These are phyloP conservation scores for Strobilomyces dryophilus DNA, from an alignment of 768 basidiomycete genomes.

Conservation along the genomic window DNA sequence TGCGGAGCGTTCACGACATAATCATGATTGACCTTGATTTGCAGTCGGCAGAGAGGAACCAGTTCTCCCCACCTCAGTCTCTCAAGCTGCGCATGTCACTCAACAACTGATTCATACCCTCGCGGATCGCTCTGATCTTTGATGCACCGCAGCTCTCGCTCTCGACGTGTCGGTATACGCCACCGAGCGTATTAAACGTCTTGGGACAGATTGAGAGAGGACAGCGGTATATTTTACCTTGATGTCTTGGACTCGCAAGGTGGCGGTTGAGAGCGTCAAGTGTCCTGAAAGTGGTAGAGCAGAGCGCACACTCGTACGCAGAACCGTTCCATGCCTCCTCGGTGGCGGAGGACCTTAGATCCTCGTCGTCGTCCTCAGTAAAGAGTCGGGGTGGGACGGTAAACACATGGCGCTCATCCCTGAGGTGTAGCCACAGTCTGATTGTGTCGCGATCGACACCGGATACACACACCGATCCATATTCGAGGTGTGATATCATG, in stretches of 20 bases:
- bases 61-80: conserved; percentile 5
- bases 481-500: conserved; percentile 60
- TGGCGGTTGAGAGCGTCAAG: conserved; percentile 43
- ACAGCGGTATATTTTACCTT: conserved; percentile 51
- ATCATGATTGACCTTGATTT: conserved; percentile 10
- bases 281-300: conserved; percentile 18
- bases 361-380: conserved; percentile 21
- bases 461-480: conserved; percentile 48
- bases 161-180: conserved; percentile 61
- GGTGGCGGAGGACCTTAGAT: conserved; percentile 26
- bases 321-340: conserved; percentile 38
- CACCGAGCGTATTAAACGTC: conserved; percentile 52
- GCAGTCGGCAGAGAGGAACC: conserved; percentile 5
- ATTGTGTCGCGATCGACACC: conserved; percentile 39
- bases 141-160: conserved; percentile 54
- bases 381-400: conserved; percentile 54
- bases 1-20: conserved; percentile 22
- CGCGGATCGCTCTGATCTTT: conserved; percentile 33
- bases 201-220: conserved; percentile 41
- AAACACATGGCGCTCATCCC: conserved; percentile 47
- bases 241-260: conserved; percentile 57
- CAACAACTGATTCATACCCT: conserved; percentile 33
- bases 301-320: conserved; percentile 62
- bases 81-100: conserved; percentile 13
- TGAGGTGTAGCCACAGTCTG: conserved; percentile 33